Percentiles rank a stretch among this genome's conserved stretches.
Evolutionary conservation across 192 early-diverging fungal genomes (phyloP).

Genomic region (Thamnidium elegans): DNA sequence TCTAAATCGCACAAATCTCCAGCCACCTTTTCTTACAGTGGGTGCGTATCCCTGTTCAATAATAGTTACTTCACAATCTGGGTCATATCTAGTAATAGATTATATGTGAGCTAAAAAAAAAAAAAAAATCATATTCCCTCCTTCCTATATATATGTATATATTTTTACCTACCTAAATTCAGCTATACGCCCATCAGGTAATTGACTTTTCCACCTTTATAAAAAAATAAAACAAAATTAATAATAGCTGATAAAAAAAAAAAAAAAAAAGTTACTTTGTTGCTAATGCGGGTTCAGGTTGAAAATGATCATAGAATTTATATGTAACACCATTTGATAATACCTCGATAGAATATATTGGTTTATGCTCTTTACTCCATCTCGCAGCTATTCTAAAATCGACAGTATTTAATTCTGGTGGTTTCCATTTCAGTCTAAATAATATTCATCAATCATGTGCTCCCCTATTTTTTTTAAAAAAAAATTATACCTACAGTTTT

Average conservation of each 20-base stretch:
- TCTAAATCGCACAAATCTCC: conserved; percentile 51
- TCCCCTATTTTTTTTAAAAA: not conserved
- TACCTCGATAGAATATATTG: conserved; percentile 45
- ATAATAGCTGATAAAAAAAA: not conserved
- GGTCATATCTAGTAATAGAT: conserved; percentile 39
- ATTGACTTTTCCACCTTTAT: conserved; percentile 46
- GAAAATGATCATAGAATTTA: conserved; percentile 55
- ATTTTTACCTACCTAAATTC: conserved; percentile 44
- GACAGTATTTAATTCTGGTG: conserved; percentile 45
- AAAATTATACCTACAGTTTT: conserved; percentile 45
- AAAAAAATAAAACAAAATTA: not conserved
- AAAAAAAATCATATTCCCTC: too few relatives aligned
- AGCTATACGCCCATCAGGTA: conserved; percentile 47
- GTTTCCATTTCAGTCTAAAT: conserved; percentile 64
- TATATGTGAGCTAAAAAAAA: not conserved
- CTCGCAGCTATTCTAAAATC: conserved; percentile 55
- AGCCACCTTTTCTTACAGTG: conserved; percentile 46
- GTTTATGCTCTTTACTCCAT: conserved; percentile 50
- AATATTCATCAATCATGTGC: not conserved
- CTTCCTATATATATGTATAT: not conserved
- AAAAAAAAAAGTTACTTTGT: conserved; percentile 33
- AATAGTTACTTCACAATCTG: conserved; percentile 49
- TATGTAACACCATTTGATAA: conserved; percentile 40
- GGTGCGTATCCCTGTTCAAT: conserved; percentile 51
- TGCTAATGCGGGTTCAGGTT: conserved; percentile 42